Conservation (phyloP, 768 basidiomycete genomes). For the Leccinum sublutescens region DNA sequence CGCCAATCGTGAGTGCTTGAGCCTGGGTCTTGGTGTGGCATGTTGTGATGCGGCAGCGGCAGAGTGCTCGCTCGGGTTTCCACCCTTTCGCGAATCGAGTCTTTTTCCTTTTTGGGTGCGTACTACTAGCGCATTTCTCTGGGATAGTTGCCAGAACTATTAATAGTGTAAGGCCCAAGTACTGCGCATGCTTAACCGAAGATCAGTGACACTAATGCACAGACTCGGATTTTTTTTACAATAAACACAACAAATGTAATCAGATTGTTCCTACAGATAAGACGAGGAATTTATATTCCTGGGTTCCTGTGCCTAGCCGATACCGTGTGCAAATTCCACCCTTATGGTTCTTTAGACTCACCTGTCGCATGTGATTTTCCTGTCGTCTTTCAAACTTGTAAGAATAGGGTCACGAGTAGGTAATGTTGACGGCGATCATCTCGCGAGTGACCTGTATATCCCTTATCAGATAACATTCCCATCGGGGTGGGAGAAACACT, state of each 20-base stretch:
- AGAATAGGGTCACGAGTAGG: background rate
- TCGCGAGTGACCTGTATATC: background rate
- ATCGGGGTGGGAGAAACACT: background rate
- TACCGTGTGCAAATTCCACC: no score
- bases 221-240: no score
- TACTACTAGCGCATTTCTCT: background rate
- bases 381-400: background rate
- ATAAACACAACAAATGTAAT: no score
- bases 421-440: background rate
- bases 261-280: background rate
- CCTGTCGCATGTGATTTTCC: background rate
- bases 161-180: no score
- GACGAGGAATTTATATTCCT: no score
- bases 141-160: no score
- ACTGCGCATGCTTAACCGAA: no score
- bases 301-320: no score
- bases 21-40: background rate
- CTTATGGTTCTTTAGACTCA: no score
- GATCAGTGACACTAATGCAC: no score
- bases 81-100: no score
- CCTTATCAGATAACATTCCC: background rate
- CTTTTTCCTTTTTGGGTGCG: background rate
- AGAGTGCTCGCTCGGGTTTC: no score
- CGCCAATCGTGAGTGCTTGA: background rate
- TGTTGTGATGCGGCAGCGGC: background rate